These are phyloP conservation scores for Prototheca stagnorum DNA, from an alignment of 163 green algal species.

Conservation along the genomic window DNA sequence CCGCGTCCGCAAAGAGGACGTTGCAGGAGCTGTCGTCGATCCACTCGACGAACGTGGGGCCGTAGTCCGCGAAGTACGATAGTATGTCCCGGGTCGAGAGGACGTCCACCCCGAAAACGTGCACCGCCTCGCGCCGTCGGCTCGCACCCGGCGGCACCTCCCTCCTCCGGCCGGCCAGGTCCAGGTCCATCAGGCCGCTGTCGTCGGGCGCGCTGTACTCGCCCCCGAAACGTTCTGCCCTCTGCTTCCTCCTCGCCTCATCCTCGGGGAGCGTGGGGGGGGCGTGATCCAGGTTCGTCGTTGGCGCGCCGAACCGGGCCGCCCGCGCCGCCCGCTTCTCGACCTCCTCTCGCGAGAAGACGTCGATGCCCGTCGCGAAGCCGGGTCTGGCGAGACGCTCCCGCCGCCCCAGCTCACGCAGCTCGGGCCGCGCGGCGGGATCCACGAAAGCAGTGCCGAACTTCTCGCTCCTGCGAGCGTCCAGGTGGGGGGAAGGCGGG, in stretches of 20 bases:
- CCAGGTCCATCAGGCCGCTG: constrained; percentile 3
- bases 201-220: constrained; percentile 21
- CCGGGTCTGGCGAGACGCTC: constrained; percentile 19
- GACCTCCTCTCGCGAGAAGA: constrained; percentile 38
- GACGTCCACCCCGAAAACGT: constrained; percentile 79
- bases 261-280: constrained; percentile 42
- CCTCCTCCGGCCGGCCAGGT: constrained; percentile 46
- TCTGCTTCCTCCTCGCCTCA: constrained; percentile 27
- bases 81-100: constrained; percentile 46
- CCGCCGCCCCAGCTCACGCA: constrained; percentile 26
- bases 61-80: constrained; percentile 55
- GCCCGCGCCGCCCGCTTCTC: constrained; percentile 32
- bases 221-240: constrained; percentile 37
- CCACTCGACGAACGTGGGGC: constrained; percentile 67
- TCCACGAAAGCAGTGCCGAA: constrained; percentile 47
- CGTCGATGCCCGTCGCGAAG: constrained; percentile 55
- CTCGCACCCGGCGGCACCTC: constrained; percentile 24
- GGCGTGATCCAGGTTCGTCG: constrained; percentile 7
- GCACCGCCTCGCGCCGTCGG: constrained; percentile 41
- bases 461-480: constrained; percentile 28
- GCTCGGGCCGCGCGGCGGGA: constrained; percentile 25
- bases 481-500: not conserved
- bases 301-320: constrained; percentile 24
- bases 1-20: constrained; percentile 51
- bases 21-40: constrained; percentile 69